These are phyloP conservation scores for Calocybe cyanea DNA, from an alignment of 768 basidiomycete genomes.

Conservation along the genomic window DNA sequence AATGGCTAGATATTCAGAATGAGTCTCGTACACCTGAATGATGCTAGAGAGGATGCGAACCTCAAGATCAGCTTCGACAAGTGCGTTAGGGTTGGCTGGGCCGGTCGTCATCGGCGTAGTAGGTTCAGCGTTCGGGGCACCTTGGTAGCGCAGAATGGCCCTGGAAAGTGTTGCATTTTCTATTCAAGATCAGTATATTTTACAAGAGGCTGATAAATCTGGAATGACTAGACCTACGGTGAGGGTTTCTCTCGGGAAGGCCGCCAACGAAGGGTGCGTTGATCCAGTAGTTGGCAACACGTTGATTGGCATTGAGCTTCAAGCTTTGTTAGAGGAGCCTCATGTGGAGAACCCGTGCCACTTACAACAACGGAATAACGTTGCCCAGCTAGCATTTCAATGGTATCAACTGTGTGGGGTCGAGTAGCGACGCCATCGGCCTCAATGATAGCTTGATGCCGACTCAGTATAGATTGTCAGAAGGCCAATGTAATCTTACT, in stretches of 20 bases:
- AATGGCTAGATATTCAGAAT: conserved; percentile 8
- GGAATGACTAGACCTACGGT: conserved; percentile 20
- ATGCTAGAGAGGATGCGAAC: conserved; percentile 1
- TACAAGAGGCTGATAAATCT: background rate
- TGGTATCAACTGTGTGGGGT: conserved; percentile 30
- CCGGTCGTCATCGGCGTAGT: conserved; percentile 21
- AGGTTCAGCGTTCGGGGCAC: conserved; percentile 29
- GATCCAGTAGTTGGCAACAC: conserved; percentile 46
- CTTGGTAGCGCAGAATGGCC: conserved; percentile 31
- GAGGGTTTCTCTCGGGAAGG: conserved; percentile 24
- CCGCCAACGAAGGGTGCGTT: conserved; percentile 31
- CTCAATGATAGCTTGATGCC: conserved; percentile 27
- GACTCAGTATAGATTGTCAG: background rate
- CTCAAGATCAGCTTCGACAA: conserved; percentile 15
- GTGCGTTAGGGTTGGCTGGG: conserved; percentile 9
- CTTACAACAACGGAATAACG: conserved; percentile 40
- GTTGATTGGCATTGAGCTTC: conserved; percentile 35
- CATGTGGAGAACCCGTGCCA: background rate
- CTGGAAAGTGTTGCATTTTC: conserved; percentile 25
- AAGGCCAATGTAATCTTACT: conserved; percentile 7
- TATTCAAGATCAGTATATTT: background rate
- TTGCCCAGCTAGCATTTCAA: conserved; percentile 44
- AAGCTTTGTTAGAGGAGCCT: background rate
- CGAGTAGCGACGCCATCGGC: conserved; percentile 35
- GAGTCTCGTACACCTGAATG: background rate